Conservation (phyloP, 2,329 filamentous ascomycete species). For the Fusarium penzigii region DNA sequence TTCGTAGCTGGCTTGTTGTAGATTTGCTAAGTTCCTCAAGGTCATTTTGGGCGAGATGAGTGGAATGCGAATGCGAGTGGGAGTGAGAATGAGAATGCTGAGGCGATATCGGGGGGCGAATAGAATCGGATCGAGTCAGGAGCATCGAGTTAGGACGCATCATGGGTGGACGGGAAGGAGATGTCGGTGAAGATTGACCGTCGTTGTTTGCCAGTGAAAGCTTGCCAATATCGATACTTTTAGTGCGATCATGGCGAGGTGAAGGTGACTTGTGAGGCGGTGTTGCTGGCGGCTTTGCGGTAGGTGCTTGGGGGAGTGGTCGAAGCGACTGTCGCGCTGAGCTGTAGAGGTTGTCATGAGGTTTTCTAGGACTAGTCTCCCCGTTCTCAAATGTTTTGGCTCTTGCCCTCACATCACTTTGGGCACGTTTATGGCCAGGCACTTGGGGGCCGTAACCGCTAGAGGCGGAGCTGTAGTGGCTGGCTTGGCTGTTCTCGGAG, state of each 20-base stretch:
- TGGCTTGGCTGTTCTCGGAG: constrained; percentile 57
- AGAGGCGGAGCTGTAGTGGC: constrained; percentile 72
- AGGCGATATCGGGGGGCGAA: constrained; percentile 39
- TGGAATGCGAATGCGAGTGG: constrained; percentile 33
- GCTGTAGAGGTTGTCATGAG: constrained; percentile 67
- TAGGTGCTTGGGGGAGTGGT: constrained; percentile 69
- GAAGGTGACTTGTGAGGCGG: constrained; percentile 33
- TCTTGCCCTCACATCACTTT: constrained; percentile 67
- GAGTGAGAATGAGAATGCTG: constrained; percentile 35
- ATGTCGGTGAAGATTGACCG: constrained; percentile 41
- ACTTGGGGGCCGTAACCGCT: constrained; percentile 50
- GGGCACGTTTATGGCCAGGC: constrained; percentile 68
- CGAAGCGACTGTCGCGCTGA: constrained; percentile 76
- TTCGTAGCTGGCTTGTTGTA: constrained; percentile 84
- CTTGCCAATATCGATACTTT: constrained; percentile 64
- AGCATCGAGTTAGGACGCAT: constrained; percentile 63
- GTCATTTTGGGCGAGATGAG: constrained; percentile 65
- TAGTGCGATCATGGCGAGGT: constrained; percentile 55
- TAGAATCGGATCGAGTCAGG: constrained; percentile 57
- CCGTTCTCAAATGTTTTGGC: constrained; percentile 49
- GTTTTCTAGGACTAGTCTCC: constrained; percentile 44
- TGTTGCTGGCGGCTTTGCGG: constrained; percentile 42
- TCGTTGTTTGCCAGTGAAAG: constrained; percentile 51
- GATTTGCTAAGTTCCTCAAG: constrained; percentile 83
- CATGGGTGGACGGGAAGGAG: constrained; percentile 44